Conservation (phyloP, 2,329 filamentous ascomycete genomes). For the Massarina eburnea region DNA sequence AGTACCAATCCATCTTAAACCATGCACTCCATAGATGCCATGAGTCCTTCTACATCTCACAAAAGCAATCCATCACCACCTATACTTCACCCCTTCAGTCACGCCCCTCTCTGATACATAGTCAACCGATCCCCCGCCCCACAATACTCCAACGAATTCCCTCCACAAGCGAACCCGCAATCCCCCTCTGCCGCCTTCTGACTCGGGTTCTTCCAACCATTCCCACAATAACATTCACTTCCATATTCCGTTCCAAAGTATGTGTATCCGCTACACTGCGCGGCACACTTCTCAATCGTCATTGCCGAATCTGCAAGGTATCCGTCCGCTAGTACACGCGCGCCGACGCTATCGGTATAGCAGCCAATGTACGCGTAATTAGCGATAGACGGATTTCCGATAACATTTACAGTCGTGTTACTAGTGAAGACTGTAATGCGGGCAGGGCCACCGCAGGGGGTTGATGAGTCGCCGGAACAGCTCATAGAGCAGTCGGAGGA, state of each 20-base stretch:
- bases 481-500: constrained; percentile 21
- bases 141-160: constrained; percentile 18
- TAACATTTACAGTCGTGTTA: constrained; percentile 3
- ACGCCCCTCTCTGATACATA: constrained; percentile 38
- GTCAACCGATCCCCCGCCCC: constrained; percentile 21
- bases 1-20: no score
- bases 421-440: constrained; percentile 23
- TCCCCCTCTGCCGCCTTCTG: constrained; percentile 15
- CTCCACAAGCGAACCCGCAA: constrained; percentile 18
- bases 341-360: constrained; percentile 17
- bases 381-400: constrained; percentile 13
- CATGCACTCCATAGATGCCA: no score
- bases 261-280: constrained; percentile 8
- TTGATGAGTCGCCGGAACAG: constrained; percentile 16
- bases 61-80: no score
- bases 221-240: constrained; percentile 23
- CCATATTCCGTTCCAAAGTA: constrained; percentile 21
- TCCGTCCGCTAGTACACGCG: constrained; percentile 13
- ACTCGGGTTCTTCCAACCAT: constrained; percentile 9
- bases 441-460: constrained; percentile 18
- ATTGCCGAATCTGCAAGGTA: constrained; percentile 6
- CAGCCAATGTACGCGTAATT: constrained; percentile 27
- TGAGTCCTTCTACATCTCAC: no score
- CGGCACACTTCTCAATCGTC: constrained; percentile 19
- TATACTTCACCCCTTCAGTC: neutral